Conservation (phyloP, 1,284 basidiomycete species). For the Trichosporon ovoides region DNA sequence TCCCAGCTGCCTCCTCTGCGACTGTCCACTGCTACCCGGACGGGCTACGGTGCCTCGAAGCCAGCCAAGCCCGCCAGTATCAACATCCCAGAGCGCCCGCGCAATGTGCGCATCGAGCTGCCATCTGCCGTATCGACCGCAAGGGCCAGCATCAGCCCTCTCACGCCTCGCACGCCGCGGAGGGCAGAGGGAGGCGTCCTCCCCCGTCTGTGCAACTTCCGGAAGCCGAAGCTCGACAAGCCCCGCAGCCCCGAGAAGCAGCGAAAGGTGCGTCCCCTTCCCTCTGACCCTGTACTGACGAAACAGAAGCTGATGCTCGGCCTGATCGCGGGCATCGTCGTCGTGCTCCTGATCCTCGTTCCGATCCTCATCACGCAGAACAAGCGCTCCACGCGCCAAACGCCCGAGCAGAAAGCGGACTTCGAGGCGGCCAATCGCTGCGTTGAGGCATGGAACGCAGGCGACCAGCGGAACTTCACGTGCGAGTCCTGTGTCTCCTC, state of each 20-base stretch:
- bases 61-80: not conserved
- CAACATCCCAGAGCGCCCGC: not conserved
- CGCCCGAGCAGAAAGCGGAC: not conserved
- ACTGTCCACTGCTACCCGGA: not conserved
- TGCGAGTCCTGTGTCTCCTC: slow-evolving; percentile 40
- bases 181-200: not conserved
- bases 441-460: not conserved
- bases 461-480: slow-evolving; percentile 21
- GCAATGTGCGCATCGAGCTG: not conserved
- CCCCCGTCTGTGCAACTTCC: too few species aligned
- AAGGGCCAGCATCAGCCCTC: not conserved
- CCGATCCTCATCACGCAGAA: not conserved
- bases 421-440: not conserved
- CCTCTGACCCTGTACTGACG: not conserved
- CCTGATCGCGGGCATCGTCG: not conserved
- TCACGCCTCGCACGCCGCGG: not conserved
- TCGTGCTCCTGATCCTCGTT: too few species aligned
- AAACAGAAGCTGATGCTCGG: not conserved
- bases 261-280: not conserved
- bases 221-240: not conserved
- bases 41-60: not conserved
- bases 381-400: not conserved
- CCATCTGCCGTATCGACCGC: not conserved
- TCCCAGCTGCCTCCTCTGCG: too few species aligned
- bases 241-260: not conserved